Percentiles rank a stretch among this genome's conserved stretches.
Evolutionary conservation across 352 stramenopile species (phyloP).

Genomic region (Phytopythium oedochilum): DNA sequence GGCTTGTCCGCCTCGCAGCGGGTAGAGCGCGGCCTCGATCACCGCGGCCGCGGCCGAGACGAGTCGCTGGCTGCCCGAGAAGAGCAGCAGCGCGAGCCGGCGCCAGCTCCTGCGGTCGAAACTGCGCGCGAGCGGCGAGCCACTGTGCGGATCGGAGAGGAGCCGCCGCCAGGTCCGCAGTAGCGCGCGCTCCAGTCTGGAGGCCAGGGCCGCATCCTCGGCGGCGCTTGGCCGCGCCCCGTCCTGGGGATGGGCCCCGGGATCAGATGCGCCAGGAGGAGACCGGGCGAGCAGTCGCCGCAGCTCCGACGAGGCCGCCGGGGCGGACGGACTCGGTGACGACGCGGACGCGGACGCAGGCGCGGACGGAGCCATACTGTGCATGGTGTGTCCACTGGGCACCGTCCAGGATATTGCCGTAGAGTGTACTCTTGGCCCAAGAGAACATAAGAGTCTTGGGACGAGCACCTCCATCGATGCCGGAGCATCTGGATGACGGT

Average conservation of each 20-base stretch:
- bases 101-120: conserved; percentile 16
- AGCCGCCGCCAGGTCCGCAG: conserved; percentile 17
- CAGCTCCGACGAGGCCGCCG: neutral
- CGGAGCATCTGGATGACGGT: too few relatives aligned
- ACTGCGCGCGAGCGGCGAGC: conserved; percentile 2
- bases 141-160: conserved; percentile 5
- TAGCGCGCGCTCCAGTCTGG: conserved; percentile 22
- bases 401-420: too few relatives aligned
- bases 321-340: neutral
- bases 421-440: too few relatives aligned
- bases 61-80: conserved; percentile 12
- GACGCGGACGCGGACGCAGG: neutral
- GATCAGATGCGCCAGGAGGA: neutral
- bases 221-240: conserved; percentile 3
- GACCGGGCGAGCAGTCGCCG: neutral
- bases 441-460: too few relatives aligned
- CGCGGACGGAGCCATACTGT: neutral
- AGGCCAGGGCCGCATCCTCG: conserved; percentile 5
- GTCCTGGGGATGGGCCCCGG: neutral
- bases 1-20: neutral
- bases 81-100: conserved; percentile 19
- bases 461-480: too few relatives aligned
- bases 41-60: conserved; percentile 14
- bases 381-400: too few relatives aligned
- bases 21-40: conserved; percentile 10